Conservation (phyloP, 1,284 basidiomycete genomes). For the Heterobasidion annosum region DNA sequence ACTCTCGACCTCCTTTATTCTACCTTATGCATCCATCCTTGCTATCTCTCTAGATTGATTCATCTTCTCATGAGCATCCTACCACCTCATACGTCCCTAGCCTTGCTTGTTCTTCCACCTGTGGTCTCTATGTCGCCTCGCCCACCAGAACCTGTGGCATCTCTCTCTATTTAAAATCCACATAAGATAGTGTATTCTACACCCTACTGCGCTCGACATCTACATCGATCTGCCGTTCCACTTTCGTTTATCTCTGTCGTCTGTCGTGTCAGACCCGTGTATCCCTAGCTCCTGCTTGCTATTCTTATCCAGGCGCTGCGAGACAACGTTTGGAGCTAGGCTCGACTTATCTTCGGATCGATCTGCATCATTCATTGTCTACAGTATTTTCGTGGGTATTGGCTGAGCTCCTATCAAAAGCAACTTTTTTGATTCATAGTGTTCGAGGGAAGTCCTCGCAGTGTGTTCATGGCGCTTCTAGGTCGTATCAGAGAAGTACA, state of each 20-base stretch:
- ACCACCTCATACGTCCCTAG: neutral
- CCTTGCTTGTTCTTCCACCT: neutral
- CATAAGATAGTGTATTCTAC: neutral
- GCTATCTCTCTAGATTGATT: too few relatives aligned
- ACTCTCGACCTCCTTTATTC: too few relatives aligned
- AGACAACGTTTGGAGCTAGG: neutral
- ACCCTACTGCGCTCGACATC: neutral
- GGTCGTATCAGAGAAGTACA: too few relatives aligned
- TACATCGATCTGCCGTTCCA: neutral
- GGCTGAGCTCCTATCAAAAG: too few relatives aligned
- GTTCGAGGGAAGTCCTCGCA: too few relatives aligned
- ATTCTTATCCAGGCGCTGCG: neutral
- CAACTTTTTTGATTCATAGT: too few relatives aligned
- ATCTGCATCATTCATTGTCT: too few relatives aligned
- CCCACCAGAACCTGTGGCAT: neutral
- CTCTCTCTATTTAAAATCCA: neutral
- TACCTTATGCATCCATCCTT: too few relatives aligned
- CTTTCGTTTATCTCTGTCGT: neutral
- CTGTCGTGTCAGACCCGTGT: neutral
- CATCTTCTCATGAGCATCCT: neutral
- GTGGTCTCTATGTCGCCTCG: neutral
- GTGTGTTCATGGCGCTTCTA: too few relatives aligned
- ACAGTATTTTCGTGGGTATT: too few relatives aligned
- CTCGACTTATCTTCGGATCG: too few relatives aligned
- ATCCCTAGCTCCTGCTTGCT: neutral